Base-by-base conservation (phyloP, 495 filamentous ascomycete species). In the Podospora tetraspora region DNA sequence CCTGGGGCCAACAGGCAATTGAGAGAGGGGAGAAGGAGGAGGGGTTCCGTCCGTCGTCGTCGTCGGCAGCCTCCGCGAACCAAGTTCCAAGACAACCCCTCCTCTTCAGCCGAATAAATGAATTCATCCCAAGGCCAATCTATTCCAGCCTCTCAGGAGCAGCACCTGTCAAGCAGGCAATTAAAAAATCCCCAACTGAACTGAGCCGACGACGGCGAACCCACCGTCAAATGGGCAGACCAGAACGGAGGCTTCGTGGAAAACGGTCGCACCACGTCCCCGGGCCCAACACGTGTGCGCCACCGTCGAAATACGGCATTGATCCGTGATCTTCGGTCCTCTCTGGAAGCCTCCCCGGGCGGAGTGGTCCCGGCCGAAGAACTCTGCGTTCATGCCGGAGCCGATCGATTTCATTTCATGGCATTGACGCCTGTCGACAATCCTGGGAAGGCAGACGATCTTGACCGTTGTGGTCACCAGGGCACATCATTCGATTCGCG, bases 121-220 rank as follows among this genome's bases (percentile, higher is more conserved):
- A 66, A 66, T 66, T 66, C 60, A 66, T 66, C 58, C 63, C 43
- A 52, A 66, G 30, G 30, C 43, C 60, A 66, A 66, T 66, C 9
- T 66, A 66, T 61, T 66, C 65, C 23, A 37, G 58, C 65, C 65
- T 66, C 65, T 66, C 57, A 66, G 21, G 25, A 52, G 19, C 65
- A 66, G 64, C 57, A 34, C 57, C 12, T 23, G 29, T 23, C 37
- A 22, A n/a, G 24, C n/a, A 61, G 60, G 65, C 23, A 58, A 66
- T 58, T 43, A 65, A 56, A 34, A 25, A 11, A 30, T 34, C 21
- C 43, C n/a, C n/a, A n/a, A n/a, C n/a, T n/a, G n/a, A n/a, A 52
- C 43, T n/a, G 16, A 9, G 16, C 43, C 43, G 43, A 43, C 34
- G 12, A 12, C 34, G 34, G 34, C 34, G 13, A 5, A 6, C 34